Conservation (phyloP, 148 eudicot species). For the Vaccinium corymbosum region DNA sequence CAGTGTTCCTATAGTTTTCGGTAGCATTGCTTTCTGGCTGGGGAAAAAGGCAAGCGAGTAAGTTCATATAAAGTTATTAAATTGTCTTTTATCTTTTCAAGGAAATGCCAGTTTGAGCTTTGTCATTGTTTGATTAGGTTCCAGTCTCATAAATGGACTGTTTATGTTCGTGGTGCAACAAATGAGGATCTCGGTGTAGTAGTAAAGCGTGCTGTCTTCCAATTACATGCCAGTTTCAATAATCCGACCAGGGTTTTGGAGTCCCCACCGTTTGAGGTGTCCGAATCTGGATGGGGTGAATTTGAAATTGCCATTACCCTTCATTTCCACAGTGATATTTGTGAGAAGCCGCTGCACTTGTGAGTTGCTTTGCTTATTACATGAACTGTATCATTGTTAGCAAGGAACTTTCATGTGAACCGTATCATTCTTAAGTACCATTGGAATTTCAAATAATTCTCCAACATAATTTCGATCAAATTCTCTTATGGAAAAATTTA, state of each 20-base stretch:
- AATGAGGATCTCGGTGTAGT: constrained; percentile 66
- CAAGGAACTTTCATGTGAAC: not conserved
- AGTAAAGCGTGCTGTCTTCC: constrained; percentile 79
- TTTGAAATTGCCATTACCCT: constrained; percentile 89
- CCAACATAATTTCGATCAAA: not conserved
- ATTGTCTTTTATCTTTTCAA: constrained; percentile 20
- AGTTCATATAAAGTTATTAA: constrained; percentile 19
- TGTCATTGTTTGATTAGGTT: constrained; percentile 30
- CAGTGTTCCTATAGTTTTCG: constrained; percentile 66
- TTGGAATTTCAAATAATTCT: not conserved
- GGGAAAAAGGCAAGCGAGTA: constrained; percentile 95
- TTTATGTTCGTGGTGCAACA: constrained; percentile 58
- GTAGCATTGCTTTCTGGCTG: constrained; percentile 80
- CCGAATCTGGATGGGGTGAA: constrained; percentile 97
- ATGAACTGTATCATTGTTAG: not conserved
- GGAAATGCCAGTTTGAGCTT: constrained; percentile 14
- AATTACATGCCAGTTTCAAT: constrained; percentile 86
- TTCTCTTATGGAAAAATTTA: not conserved
- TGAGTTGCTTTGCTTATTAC: constrained; percentile 38
- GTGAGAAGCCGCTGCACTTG: constrained; percentile 79
- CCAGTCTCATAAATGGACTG: constrained; percentile 77
- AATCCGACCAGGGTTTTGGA: constrained; percentile 77
- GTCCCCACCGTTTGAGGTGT: constrained; percentile 75
- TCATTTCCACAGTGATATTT: constrained; percentile 71
- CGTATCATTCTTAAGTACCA: not conserved